Base-by-base conservation (phyloP, 2,329 filamentous ascomycete species). In the Sarocladiaceae sp. region DNA sequence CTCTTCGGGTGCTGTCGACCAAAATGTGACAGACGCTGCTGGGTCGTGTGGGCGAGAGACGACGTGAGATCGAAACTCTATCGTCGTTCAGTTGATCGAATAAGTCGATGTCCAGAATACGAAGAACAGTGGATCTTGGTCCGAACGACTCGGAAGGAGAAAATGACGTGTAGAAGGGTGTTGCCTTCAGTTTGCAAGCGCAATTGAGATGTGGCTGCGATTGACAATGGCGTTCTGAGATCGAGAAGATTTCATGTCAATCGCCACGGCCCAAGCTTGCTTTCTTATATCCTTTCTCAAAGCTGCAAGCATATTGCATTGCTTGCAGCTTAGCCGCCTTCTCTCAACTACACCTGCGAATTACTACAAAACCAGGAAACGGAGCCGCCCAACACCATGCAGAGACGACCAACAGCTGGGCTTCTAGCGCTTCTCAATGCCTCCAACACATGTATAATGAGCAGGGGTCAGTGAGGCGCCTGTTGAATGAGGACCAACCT, bases 221-320 rank as follows among this genome's bases (percentile, higher is more conserved):
- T n/a, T n/a, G n/a, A n/a, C n/a, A n/a, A n/a, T n/a, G n/a, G n/a
- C n/a, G n/a, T n/a, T 28, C 40, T 44, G 8, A n/a, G 22, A 44
- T 28, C 22, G 23, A 26, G 40, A 44, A 26, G 40, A 10, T 6
- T 20, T 26, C 10, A 6, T 26, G 12, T 26, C n/a, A n/a, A n/a
- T 26, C 40, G 8, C 23, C 25, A 44, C 23, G 17, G 40, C 13
- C 23, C 40, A 28, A 44, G 15, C 4, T 26, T n/a, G 17, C 40
- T 13, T 23, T 44, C 40, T 44, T 44, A 44, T 44, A 44, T 44
- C 23, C 40, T 26, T 44, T n/a, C 23, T n/a, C 17, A n/a, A n/a
- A 40, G 37, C 22, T 12, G 28, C 20, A 22, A 44, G 3, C 23
- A 44, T 15, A 25, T 4, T 13, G 5, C 20, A 22, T 26, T 4